phyloP scores from a whole-genome alignment of 2,329 filamentous ascomycete species.

The Colletotrichum simmondsii region DNA sequence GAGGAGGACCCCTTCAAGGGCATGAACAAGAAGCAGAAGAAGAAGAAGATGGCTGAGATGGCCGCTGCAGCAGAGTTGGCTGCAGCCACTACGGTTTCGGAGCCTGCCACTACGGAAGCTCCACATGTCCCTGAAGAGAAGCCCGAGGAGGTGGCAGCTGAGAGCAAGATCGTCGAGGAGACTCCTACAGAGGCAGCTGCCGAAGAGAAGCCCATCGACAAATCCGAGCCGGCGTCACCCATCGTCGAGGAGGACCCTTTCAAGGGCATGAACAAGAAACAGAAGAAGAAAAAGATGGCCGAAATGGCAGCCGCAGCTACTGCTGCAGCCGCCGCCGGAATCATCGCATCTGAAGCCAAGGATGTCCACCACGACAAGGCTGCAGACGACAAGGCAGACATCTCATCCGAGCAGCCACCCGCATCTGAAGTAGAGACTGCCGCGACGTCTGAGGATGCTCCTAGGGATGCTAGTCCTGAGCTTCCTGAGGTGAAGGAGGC shows the following conservation, averaged over 20 bases:
- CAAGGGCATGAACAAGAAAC: conserved; percentile 16
- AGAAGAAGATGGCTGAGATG: not conserved
- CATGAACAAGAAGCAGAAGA: not conserved
- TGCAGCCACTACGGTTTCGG: not conserved
- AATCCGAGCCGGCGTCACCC: not conserved
- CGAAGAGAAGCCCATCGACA: conserved; percentile 21
- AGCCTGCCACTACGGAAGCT: not conserved
- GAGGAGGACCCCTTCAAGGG: conserved; percentile 33
- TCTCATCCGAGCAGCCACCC: not conserved
- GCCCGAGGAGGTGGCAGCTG: not conserved
- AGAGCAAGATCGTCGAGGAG: not conserved
- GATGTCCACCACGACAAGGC: not conserved
- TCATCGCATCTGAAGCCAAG: not conserved
- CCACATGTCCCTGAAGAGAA: not conserved
- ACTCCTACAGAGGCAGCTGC: conserved; percentile 1
- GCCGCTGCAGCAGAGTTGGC: not conserved
- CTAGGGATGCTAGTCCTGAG: not conserved
- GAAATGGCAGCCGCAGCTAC: conserved; percentile 11
- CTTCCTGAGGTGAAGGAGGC: not conserved
- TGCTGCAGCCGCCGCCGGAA: not conserved
- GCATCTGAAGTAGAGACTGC: not conserved
- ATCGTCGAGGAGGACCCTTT: not conserved
- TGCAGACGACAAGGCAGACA: not conserved
- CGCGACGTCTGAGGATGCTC: not conserved
- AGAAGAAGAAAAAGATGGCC: conserved; percentile 32